Conservation (phyloP, 129 eudicot genomes). For the Cynara cardunculus region DNA sequence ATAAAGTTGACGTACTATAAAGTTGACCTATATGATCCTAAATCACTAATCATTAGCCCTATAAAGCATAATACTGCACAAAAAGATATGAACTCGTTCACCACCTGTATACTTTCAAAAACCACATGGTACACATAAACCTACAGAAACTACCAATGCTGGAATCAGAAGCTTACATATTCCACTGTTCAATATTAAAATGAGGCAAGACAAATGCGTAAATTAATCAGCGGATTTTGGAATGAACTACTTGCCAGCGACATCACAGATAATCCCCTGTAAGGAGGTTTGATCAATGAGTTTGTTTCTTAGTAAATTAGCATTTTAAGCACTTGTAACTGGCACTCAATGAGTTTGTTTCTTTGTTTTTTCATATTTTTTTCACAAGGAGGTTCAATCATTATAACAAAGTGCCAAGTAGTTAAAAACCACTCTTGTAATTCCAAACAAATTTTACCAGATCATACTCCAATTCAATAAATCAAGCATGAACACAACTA, state of each 20-base stretch:
- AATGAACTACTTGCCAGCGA: not conserved
- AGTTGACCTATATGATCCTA: too few species aligned
- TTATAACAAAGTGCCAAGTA: not conserved
- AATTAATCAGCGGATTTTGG: not conserved
- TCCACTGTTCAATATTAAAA: not conserved
- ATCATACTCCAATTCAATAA: not conserved
- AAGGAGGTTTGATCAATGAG: not conserved
- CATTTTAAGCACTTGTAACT: too few species aligned
- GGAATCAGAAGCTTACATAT: not conserved
- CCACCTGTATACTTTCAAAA: not conserved
- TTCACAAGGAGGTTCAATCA: too few species aligned
- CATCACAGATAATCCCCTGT: not conserved
- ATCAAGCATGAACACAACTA: not conserved
- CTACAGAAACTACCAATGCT: not conserved
- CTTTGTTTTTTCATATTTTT: too few species aligned
- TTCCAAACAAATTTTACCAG: too few species aligned
- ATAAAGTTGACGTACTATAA: too few species aligned
- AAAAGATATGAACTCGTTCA: not conserved
- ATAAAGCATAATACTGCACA: not conserved
- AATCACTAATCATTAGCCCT: not conserved
- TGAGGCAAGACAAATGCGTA: too few species aligned
- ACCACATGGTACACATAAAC: not conserved
- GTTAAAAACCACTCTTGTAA: not conserved
- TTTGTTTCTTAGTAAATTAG: not conserved
- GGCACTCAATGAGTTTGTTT: too few species aligned